Conservation (phyloP, 163 green algal species). For the Scenedesmus sp. region DNA sequence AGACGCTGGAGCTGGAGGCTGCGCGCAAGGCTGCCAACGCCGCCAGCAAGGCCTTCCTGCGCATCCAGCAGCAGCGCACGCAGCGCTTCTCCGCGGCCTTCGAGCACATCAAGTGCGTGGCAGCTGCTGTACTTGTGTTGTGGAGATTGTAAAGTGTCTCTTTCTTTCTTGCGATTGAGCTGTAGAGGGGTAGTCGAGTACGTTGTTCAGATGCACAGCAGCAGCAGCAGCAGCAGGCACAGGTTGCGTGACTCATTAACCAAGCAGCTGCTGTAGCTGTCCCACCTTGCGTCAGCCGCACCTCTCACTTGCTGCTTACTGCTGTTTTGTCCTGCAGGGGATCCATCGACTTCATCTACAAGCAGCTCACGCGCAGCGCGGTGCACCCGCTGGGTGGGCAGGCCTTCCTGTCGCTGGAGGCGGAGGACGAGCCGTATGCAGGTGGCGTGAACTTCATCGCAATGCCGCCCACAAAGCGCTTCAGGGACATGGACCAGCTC, state of each 20-base stretch:
- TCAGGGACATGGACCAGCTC: constrained; percentile 97
- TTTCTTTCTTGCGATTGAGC: too few species aligned
- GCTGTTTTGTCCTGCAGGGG: neutral
- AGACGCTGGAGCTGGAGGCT: constrained; percentile 64
- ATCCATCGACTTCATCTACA: constrained; percentile 87
- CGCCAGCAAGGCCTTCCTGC: constrained; percentile 71
- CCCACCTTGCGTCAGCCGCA: too few species aligned
- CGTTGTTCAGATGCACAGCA: too few species aligned
- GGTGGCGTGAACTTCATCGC: constrained; percentile 95
- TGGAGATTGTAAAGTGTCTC: too few species aligned
- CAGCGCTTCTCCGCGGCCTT: constrained; percentile 91
- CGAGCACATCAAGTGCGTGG: constrained; percentile 78
- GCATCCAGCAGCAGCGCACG: constrained; percentile 74
- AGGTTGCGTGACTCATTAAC: too few species aligned
- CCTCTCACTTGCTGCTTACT: neutral
- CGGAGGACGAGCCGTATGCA: constrained; percentile 82
- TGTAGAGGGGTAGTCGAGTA: too few species aligned
- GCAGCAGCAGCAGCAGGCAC: too few species aligned
- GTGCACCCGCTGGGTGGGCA: constrained; percentile 89
- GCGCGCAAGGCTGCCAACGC: constrained; percentile 59
- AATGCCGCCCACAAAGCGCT: constrained; percentile 97
- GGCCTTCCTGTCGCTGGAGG: constrained; percentile 94
- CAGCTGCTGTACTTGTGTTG: too few species aligned
- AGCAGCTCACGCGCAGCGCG: constrained; percentile 77
- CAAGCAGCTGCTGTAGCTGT: too few species aligned